These are phyloP conservation scores for Anacardium occidentale DNA, from an alignment of 345 rosid genomes.

Conservation along the genomic window DNA sequence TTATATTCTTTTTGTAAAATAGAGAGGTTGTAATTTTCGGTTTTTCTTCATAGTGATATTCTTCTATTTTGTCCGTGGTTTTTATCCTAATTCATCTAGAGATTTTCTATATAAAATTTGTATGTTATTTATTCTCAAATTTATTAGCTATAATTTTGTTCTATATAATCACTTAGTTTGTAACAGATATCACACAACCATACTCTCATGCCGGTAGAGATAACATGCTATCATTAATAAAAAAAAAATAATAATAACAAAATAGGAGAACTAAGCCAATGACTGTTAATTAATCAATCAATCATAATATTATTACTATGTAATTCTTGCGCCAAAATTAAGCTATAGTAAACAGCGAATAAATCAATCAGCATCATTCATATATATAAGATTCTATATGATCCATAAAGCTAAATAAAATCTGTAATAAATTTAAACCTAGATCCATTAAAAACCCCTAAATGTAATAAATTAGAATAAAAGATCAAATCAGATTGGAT, in stretches of 20 bases:
- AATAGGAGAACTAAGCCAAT: neutral
- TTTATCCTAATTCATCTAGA: too few relatives aligned
- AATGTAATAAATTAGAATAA: neutral
- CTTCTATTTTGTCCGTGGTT: too few relatives aligned
- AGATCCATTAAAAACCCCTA: neutral
- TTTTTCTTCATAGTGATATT: too few relatives aligned
- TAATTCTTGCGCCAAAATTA: neutral
- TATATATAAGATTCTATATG: neutral
- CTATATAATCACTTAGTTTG: too few relatives aligned
- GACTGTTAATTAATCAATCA: neutral
- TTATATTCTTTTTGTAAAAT: too few relatives aligned
- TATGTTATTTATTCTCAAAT: too few relatives aligned
- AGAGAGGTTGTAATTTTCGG: too few relatives aligned
- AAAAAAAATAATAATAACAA: neutral
- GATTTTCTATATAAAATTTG: too few relatives aligned
- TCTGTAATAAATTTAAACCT: conserved; percentile 1
- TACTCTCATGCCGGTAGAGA: neutral
- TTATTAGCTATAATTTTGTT: too few relatives aligned
- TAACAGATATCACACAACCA: neutral
- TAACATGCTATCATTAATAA: too few relatives aligned
- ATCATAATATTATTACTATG: neutral
- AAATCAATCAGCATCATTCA: neutral
- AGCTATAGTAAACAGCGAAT: neutral
- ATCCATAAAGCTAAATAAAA: conserved; percentile 2
- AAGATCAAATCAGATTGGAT: conserved; percentile 26